These are phyloP conservation scores for Tetracladium setigerum DNA, from an alignment of 495 filamentous ascomycete species.

Conservation along the genomic window DNA sequence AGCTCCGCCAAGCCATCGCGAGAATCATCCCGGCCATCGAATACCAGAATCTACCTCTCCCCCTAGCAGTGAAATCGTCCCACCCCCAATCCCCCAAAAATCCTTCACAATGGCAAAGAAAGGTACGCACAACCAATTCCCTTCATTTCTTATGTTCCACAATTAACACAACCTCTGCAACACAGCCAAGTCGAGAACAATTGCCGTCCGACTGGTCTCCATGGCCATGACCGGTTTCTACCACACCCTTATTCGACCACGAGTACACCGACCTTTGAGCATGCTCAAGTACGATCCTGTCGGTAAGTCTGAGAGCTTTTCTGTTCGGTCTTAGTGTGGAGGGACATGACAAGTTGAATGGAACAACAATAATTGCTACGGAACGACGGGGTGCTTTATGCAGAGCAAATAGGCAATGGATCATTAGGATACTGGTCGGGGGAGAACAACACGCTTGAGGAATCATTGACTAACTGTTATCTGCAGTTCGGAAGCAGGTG, in stretches of 20 bases:
- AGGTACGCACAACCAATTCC: conserved; percentile 24
- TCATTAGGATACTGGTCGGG: too few relatives aligned
- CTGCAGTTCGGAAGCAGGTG: conserved; percentile 73
- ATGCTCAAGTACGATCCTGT: conserved; percentile 99
- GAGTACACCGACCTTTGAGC: conserved; percentile 73
- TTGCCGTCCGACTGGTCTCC: conserved; percentile 88
- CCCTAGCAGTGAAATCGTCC: not conserved
- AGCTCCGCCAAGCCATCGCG: too few relatives aligned
- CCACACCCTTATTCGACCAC: conserved; percentile 78
- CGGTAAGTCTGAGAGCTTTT: conserved; percentile 49
- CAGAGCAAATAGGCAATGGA: too few relatives aligned
- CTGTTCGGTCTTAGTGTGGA: not conserved
- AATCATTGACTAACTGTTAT: conserved; percentile 8
- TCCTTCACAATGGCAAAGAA: conserved; percentile 46
- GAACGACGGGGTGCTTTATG: too few relatives aligned
- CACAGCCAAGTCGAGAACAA: conserved; percentile 83
- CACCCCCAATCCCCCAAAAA: not conserved
- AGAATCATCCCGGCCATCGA: too few relatives aligned
- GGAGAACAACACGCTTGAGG: not conserved
- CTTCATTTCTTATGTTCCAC: not conserved
- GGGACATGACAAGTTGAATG: not conserved
- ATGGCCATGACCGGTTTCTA: conserved; percentile 99
- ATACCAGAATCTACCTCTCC: too few relatives aligned
- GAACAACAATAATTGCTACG: too few relatives aligned
- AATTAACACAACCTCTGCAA: conserved; percentile 1